These are phyloP conservation scores for Penicillium tannophilum DNA, from an alignment of 495 filamentous ascomycete species.

Conservation along the genomic window DNA sequence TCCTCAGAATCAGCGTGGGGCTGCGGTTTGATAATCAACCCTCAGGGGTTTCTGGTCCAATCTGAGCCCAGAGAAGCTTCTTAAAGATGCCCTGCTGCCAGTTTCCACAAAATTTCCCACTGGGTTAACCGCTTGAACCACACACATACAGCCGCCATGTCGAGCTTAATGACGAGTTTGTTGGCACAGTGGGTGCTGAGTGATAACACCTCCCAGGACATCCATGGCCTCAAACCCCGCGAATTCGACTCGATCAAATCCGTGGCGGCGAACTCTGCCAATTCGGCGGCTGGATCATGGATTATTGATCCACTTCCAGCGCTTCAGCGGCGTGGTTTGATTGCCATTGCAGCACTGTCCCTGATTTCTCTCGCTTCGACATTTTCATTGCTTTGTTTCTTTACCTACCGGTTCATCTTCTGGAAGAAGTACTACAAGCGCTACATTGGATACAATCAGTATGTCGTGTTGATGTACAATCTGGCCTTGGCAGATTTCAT, in stretches of 20 bases:
- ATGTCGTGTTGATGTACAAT: conserved; percentile 69
- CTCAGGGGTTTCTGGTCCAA: neutral
- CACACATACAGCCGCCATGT: neutral
- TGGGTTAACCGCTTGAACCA: neutral
- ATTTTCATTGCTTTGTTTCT: conserved; percentile 45
- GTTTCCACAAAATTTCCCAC: neutral
- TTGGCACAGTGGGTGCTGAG: conserved; percentile 13
- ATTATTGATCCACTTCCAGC: conserved; percentile 43
- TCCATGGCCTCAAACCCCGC: conserved; percentile 6
- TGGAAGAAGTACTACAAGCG: conserved; percentile 47
- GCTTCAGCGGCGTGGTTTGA: conserved; percentile 46
- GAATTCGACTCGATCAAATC: conserved; percentile 5
- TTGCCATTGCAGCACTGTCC: conserved; percentile 51
- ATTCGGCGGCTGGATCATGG: conserved; percentile 22
- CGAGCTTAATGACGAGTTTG: conserved; percentile 16
- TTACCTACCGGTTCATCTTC: conserved; percentile 53
- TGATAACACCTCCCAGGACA: neutral
- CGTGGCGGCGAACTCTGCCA: conserved; percentile 20
- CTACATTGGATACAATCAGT: conserved; percentile 59
- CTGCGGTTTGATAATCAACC: neutral
- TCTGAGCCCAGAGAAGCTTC: neutral
- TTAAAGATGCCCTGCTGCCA: neutral
- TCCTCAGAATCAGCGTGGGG: neutral
- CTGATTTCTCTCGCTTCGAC: conserved; percentile 57
- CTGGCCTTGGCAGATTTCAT: conserved; percentile 70